Conservation (phyloP, 2,329 filamentous ascomycete species). For the Seiridium cupressi region DNA sequence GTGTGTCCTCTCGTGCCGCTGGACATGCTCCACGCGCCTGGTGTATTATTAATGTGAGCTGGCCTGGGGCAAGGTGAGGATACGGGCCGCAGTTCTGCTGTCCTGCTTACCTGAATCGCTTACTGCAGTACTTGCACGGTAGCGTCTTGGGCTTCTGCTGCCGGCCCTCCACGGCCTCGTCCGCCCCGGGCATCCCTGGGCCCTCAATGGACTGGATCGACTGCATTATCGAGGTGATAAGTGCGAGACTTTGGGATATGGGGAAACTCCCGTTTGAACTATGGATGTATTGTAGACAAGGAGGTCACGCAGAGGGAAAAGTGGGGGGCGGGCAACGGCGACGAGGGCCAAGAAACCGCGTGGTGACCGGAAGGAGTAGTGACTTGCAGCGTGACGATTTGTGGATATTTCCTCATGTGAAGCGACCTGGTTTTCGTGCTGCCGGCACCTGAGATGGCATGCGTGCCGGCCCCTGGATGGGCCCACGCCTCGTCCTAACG, state of each 20-base stretch:
- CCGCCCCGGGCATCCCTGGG: conserved; percentile 33
- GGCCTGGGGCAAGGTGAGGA: conserved; percentile 21
- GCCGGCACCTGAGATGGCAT: conserved; percentile 20
- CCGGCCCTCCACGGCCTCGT: conserved; percentile 50
- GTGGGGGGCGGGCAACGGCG: neutral
- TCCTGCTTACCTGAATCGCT: conserved; percentile 56
- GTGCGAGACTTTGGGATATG: conserved; percentile 2
- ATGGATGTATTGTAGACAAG: conserved; percentile 6
- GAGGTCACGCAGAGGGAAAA: conserved; percentile 5
- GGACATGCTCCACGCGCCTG: conserved; percentile 63
- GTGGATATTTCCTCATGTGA: conserved; percentile 30
- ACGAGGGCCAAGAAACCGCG: conserved; percentile 23
- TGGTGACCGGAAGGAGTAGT: conserved; percentile 31
- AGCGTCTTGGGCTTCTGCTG: conserved; percentile 61
- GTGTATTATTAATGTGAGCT: conserved; percentile 38
- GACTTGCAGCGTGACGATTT: conserved; percentile 30
- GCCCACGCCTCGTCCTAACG: neutral
- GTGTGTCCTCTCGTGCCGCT: conserved; percentile 62
- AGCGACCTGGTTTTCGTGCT: conserved; percentile 16
- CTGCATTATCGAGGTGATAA: conserved; percentile 39
- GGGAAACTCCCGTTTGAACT: conserved; percentile 4
- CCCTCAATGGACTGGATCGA: conserved; percentile 53
- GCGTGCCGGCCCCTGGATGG: neutral
- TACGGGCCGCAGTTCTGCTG: conserved; percentile 13
- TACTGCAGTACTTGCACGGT: conserved; percentile 63